Percentiles rank a stretch among this genome's conserved stretches.
Conservation (phyloP, 2,329 filamentous ascomycete genomes). For the Colletotrichum zoysiae region DNA sequence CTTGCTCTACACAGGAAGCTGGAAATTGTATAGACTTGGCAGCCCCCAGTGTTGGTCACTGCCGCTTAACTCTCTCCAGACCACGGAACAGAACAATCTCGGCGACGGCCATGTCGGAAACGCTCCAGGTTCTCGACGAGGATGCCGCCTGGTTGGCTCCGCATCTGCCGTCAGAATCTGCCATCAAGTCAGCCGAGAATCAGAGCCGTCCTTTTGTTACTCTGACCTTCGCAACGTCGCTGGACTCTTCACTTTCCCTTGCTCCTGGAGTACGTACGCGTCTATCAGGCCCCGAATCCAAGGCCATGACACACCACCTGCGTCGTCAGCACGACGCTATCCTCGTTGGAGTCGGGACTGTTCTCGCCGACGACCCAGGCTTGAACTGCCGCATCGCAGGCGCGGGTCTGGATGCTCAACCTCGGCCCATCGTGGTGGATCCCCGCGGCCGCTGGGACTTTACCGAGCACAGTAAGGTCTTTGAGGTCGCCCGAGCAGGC, state of each 20-base stretch:
- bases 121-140: slow-evolving; percentile 42
- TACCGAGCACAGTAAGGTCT: slow-evolving; percentile 70
- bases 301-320: slow-evolving; percentile 93
- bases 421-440: slow-evolving; percentile 86
- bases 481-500: slow-evolving; percentile 73
- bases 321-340: slow-evolving; percentile 87
- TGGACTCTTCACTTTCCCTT: slow-evolving; percentile 84
- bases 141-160: slow-evolving; percentile 49
- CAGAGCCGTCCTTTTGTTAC: slow-evolving; percentile 69
- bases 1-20: slow-evolving; percentile 29
- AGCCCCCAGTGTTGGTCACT: not conserved
- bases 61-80: slow-evolving; percentile 13
- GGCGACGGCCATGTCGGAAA: slow-evolving; percentile 46
- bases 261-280: slow-evolving; percentile 83
- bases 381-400: slow-evolving; percentile 83
- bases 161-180: slow-evolving; percentile 45
- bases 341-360: slow-evolving; percentile 86
- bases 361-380: slow-evolving; percentile 85
- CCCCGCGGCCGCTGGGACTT: slow-evolving; percentile 81
- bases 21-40: slow-evolving; percentile 14
- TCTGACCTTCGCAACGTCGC: slow-evolving; percentile 89
- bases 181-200: slow-evolving; percentile 22
- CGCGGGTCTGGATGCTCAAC: slow-evolving; percentile 70
- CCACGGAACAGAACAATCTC: slow-evolving; percentile 5
- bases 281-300: slow-evolving; percentile 85